Evolutionary conservation across 257 asterid genomes (phyloP), one percentile per base, ranked within the genome.

Genomic region (Jaltomata sinuosa): DNA sequence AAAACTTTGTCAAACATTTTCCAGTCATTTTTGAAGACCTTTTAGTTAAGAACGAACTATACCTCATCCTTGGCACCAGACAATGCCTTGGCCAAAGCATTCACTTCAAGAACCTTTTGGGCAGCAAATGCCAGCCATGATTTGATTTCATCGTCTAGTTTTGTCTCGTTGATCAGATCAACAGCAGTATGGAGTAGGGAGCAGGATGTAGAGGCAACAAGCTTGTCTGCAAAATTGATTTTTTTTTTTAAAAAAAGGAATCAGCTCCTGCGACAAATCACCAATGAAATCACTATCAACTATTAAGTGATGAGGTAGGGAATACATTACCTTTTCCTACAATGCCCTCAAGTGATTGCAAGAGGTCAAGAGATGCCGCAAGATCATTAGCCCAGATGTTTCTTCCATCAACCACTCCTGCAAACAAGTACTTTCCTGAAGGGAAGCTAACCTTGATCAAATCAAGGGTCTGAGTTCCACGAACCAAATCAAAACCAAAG

Each of bases 91-190:
- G 98, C 99, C 86, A 94, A 86, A 22, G 98, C 97, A 87, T 94
- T 91, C 52, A 96, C 98, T 91, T 96, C 99, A 88, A 94, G 89
- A 80, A 96, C 91, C 85, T 96, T 96, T 67, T 94, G 98, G 49
- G 98, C 97, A 57, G 98, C 98, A 87, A 96, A 96, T 87, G 98
- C 98, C 15, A 96, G 94, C 99, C 99, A 94, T 19, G 99, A 94
- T 85, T 93, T 96, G 83, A 96, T 94, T 88, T 96, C 99, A n/a
- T 87, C 3, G 88, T 94, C 99, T 86, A 96, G 83, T 90, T 96
- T 96, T 84, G 99, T 50, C 90, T 96, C 99, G 31, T 96, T 96
- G 34, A 90, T 84, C 18, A 96, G 91, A 92, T 96, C 99, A 47
- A 96, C 99, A 25, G 99, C 99, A 50, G 98, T 94, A 93, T 96